A percentile compares a stretch with the other conserved stretches of the same genome.
Conservation (phyloP, 1,139 yeast species). For the Lodderomyces jiufengensis region DNA sequence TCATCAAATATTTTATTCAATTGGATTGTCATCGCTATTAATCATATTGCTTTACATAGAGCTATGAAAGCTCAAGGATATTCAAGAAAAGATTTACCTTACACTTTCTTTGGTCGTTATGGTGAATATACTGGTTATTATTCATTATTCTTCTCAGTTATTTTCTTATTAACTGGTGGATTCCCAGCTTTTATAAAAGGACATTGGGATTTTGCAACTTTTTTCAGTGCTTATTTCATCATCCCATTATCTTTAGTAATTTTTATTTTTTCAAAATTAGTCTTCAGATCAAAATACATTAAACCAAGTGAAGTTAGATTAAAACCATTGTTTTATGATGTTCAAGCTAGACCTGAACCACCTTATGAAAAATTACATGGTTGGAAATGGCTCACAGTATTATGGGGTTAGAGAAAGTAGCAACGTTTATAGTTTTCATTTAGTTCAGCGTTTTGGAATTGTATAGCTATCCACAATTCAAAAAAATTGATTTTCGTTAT, state of each 20-base stretch:
- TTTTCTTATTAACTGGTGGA: conserved; percentile 40
- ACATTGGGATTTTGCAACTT: conserved; percentile 27
- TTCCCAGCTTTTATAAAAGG: conserved; percentile 36
- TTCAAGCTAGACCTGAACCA: conserved; percentile 37
- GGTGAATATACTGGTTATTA: conserved; percentile 31
- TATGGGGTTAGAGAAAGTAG: conserved; percentile 26
- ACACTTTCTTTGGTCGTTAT: conserved; percentile 18
- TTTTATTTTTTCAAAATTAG: conserved; percentile 27
- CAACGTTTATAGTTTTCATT: no score
- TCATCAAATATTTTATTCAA: conserved; percentile 22
- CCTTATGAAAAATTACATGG: conserved; percentile 23
- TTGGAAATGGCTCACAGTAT: conserved; percentile 22
- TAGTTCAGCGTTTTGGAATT: no score
- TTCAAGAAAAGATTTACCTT: conserved; percentile 34
- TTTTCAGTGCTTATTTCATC: conserved; percentile 37
- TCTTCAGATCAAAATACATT: conserved; percentile 22
- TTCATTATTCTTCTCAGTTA: conserved; percentile 28
- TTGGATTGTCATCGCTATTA: conserved; percentile 28
- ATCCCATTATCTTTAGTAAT: conserved; percentile 29
- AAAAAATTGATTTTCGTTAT: no score
- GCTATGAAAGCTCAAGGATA: conserved; percentile 38
- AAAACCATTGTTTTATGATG: conserved; percentile 29
- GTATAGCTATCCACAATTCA: no score
- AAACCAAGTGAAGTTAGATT: conserved; percentile 33
- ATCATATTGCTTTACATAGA: conserved; percentile 30